A percentile compares a stretch with the other conserved stretches of the same genome.
phyloP scores from a whole-genome alignment of 2,329 filamentous ascomycete genomes.

The Hymenoscyphus infarciens region DNA sequence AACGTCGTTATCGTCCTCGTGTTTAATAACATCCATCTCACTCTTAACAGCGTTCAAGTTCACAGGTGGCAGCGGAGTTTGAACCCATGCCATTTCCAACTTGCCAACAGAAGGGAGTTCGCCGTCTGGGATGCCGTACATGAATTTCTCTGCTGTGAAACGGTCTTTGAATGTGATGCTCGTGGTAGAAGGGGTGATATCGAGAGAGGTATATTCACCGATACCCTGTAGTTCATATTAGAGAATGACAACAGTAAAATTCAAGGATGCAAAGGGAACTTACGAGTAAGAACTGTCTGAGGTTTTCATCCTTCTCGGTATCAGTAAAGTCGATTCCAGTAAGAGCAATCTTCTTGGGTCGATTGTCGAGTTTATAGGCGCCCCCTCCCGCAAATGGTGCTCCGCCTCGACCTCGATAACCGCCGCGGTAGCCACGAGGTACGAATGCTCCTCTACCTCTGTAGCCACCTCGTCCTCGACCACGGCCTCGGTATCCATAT shows the following conservation, averaged over 20 bases:
- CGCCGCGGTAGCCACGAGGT: conserved; percentile 41
- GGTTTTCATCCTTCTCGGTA: conserved; percentile 60
- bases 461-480: conserved; percentile 38
- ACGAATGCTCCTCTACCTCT: conserved; percentile 38
- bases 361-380: conserved; percentile 69
- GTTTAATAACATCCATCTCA: conserved; percentile 14
- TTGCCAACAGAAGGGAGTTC: conserved; percentile 61
- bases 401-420: conserved; percentile 45
- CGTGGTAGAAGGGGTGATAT: conserved; percentile 45
- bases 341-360: conserved; percentile 65
- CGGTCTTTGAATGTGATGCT: conserved; percentile 63
- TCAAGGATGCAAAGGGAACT: conserved; percentile 30
- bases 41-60: conserved; percentile 16
- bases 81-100: conserved; percentile 64
- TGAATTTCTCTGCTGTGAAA: conserved; percentile 68
- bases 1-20: conserved; percentile 24
- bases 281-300: conserved; percentile 70
- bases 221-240: conserved; percentile 45
- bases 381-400: conserved; percentile 35
- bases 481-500: conserved; percentile 40
- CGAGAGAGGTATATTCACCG: conserved; percentile 59
- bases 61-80: conserved; percentile 31
- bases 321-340: conserved; percentile 61
- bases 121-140: conserved; percentile 53
- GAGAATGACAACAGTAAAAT: conserved; percentile 6